These are phyloP conservation scores for Brassica nigra DNA, from an alignment of 345 rosid genomes.

Conservation along the genomic window DNA sequence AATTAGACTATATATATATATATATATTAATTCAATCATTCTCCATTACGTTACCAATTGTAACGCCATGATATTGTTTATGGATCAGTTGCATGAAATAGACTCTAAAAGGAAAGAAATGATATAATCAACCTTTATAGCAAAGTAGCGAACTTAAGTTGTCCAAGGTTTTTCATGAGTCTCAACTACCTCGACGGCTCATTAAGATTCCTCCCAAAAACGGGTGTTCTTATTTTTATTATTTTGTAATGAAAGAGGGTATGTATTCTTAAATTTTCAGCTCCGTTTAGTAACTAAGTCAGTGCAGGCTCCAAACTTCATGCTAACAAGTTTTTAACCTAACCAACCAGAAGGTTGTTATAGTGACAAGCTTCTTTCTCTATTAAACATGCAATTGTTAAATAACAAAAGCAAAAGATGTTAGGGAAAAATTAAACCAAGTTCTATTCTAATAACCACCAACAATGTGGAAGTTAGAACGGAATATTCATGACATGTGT, in stretches of 20 bases:
- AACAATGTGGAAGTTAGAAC: neutral
- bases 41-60: neutral
- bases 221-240: neutral
- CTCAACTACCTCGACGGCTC: constrained; percentile 34
- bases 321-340: neutral
- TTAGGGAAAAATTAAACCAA: neutral
- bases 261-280: neutral
- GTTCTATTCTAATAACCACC: neutral
- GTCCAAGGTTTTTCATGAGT: constrained; percentile 26
- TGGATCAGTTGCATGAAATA: constrained; percentile 10
- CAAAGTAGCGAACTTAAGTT: neutral
- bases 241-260: neutral
- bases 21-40: neutral
- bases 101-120: neutral
- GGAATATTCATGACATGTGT: neutral
- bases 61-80: neutral
- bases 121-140: neutral
- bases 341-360: neutral
- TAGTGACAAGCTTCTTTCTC: neutral
- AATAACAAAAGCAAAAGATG: neutral
- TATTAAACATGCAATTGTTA: neutral
- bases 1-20: neutral
- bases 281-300: neutral
- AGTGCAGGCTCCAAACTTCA: neutral
- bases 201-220: constrained; percentile 26